Percentiles rank a stretch among this genome's conserved stretches.
phyloP scores from a whole-genome alignment of 2,329 filamentous ascomycete species.

The Trichoderma atrobrunneum region DNA sequence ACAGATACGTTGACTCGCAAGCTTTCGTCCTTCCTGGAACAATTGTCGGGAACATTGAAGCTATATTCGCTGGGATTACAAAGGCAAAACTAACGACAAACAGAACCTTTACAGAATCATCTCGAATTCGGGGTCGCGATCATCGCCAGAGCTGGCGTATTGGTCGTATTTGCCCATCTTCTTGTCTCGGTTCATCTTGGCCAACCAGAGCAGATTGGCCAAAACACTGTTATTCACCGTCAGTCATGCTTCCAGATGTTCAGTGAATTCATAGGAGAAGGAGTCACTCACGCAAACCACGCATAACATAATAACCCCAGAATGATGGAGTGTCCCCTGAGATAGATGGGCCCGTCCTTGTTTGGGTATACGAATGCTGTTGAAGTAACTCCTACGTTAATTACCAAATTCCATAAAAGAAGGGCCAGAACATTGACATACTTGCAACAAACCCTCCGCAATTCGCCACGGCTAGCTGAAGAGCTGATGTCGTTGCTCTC shows the following conservation, averaged over 20 bases:
- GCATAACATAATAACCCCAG: conserved; percentile 58
- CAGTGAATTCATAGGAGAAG: not conserved
- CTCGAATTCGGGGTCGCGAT: conserved; percentile 60
- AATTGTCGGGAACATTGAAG: not conserved
- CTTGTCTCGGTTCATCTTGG: conserved; percentile 64
- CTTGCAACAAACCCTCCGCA: conserved; percentile 64
- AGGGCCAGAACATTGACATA: conserved; percentile 26
- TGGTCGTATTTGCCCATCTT: conserved; percentile 55
- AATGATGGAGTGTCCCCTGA: conserved; percentile 60
- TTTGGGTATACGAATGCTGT: conserved; percentile 59
- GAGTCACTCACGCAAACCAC: conserved; percentile 59
- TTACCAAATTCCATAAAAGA: not conserved
- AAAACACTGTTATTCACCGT: conserved; percentile 45
- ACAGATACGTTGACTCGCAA: not conserved
- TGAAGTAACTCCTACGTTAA: not conserved
- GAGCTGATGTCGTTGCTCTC: conserved; percentile 61
- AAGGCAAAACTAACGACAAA: not conserved
- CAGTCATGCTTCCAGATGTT: not conserved
- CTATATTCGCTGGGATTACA: not conserved
- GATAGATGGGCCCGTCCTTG: conserved; percentile 54
- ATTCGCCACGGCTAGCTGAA: conserved; percentile 66
- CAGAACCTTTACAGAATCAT: conserved; percentile 49
- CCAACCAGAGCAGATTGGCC: conserved; percentile 59
- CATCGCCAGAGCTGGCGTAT: conserved; percentile 57
- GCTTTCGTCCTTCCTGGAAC: not conserved